These are phyloP conservation scores for Tylopilus sp. DNA, from an alignment of 768 basidiomycete genomes.

Conservation along the genomic window DNA sequence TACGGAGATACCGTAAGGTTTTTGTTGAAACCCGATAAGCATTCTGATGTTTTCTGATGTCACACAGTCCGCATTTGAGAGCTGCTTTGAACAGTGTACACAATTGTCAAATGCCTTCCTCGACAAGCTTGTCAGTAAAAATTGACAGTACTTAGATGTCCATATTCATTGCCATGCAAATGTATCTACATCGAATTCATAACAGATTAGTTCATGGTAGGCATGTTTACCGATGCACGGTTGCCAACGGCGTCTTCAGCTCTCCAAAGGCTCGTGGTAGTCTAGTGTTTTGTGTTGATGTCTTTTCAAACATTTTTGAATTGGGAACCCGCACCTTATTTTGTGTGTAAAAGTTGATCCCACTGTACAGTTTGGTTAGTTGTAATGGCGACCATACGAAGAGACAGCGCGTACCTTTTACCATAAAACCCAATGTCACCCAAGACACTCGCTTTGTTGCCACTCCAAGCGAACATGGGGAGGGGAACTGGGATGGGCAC, in stretches of 20 bases:
- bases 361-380: conserved; percentile 40
- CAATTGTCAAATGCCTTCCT: conserved; percentile 75
- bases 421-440: conserved; percentile 93
- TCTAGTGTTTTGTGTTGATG: conserved; percentile 44
- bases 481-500: conserved; percentile 90
- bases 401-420: conserved; percentile 50
- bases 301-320: not conserved
- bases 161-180: not conserved
- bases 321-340: conserved; percentile 60
- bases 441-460: conserved; percentile 84
- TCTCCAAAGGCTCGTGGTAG: conserved; percentile 90
- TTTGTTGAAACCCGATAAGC: not conserved
- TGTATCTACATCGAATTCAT: conserved; percentile 1
- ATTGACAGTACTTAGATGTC: conserved; percentile 6
- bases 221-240: conserved; percentile 84
- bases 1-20: conserved; percentile 62
- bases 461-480: conserved; percentile 96
- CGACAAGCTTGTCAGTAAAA: conserved; percentile 50
- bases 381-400: not conserved
- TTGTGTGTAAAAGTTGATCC: conserved; percentile 94
- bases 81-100: conserved; percentile 74
- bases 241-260: conserved; percentile 78
- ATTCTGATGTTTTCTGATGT: conserved; percentile 2
- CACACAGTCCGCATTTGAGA: conserved; percentile 65
- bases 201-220: conserved; percentile 51